These are phyloP conservation scores for Russula brevipes DNA, from an alignment of 768 basidiomycete genomes.

Conservation along the genomic window DNA sequence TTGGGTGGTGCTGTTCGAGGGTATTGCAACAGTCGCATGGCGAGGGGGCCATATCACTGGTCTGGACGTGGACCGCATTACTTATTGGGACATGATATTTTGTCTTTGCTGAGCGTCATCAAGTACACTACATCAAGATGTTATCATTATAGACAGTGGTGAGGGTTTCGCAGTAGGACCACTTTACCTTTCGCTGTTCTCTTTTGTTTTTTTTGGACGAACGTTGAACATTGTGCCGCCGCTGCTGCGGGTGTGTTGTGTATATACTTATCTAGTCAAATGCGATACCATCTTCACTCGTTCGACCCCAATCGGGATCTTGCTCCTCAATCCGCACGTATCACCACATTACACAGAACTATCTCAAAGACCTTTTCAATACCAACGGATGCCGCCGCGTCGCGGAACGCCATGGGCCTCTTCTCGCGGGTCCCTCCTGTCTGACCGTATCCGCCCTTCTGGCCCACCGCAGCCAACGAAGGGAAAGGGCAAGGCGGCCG, in stretches of 20 bases:
- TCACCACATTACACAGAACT: no score
- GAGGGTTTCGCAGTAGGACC: not conserved
- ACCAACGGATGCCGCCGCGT: conserved; percentile 10
- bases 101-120: not conserved
- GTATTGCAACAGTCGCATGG: not conserved
- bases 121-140: not conserved
- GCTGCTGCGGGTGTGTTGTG: not conserved
- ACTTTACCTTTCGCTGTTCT: not conserved
- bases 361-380: no score
- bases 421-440: not conserved
- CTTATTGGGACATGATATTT: conserved; percentile 4
- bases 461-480: not conserved
- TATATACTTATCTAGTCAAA: conserved; percentile 2
- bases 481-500: conserved; percentile 13
- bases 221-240: not conserved
- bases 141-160: not conserved
- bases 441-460: conserved; percentile 13
- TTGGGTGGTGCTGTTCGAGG: not conserved
- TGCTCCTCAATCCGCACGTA: no score
- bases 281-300: not conserved
- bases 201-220: not conserved
- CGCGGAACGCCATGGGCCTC: conserved; percentile 12
- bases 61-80: not conserved
- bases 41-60: not conserved
- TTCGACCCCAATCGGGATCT: not conserved